These are phyloP conservation scores for Plasmopara muralis DNA, from an alignment of 352 stramenopile species.

Conservation along the genomic window DNA sequence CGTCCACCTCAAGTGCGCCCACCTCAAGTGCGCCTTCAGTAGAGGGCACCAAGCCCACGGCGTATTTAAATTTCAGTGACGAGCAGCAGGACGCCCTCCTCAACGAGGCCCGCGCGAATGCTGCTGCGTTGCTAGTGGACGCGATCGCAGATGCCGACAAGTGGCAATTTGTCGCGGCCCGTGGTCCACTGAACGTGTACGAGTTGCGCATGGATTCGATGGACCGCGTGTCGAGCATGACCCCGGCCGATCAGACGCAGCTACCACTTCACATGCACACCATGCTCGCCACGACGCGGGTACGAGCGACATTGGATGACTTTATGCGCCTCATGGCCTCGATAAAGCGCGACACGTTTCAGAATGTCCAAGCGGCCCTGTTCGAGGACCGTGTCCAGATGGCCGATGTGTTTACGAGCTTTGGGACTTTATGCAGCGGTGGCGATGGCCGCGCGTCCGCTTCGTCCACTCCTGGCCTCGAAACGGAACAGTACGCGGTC, in stretches of 20 bases:
- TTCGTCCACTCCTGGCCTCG: conserved; percentile 20
- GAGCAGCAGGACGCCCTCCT: conserved; percentile 45
- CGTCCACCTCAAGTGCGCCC: conserved; percentile 5
- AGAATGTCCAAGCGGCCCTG: conserved; percentile 48
- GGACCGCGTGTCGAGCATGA: conserved; percentile 46
- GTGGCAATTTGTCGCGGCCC: conserved; percentile 50
- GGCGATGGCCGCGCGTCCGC: conserved; percentile 15
- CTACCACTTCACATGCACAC: conserved; percentile 38
- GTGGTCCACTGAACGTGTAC: conserved; percentile 40
- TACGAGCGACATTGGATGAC: conserved; percentile 52
- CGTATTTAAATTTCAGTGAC: conserved; percentile 52
- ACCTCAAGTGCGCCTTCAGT: conserved; percentile 7
- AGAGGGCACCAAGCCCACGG: conserved; percentile 16
- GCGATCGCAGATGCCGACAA: conserved; percentile 53
- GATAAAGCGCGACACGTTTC: conserved; percentile 37
- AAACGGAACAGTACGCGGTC: conserved; percentile 41
- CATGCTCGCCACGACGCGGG: conserved; percentile 48
- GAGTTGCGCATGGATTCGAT: conserved; percentile 41
- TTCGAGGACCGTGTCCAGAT: conserved; percentile 54
- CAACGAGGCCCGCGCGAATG: conserved; percentile 40
- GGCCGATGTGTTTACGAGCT: conserved; percentile 57
- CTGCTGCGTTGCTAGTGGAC: conserved; percentile 51
- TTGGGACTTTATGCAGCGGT: conserved; percentile 22
- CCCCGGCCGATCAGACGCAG: conserved; percentile 20
- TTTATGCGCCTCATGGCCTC: conserved; percentile 58